Base-by-base conservation (phyloP, 164 flowering plant genomes). In the Piper longum region DNA sequence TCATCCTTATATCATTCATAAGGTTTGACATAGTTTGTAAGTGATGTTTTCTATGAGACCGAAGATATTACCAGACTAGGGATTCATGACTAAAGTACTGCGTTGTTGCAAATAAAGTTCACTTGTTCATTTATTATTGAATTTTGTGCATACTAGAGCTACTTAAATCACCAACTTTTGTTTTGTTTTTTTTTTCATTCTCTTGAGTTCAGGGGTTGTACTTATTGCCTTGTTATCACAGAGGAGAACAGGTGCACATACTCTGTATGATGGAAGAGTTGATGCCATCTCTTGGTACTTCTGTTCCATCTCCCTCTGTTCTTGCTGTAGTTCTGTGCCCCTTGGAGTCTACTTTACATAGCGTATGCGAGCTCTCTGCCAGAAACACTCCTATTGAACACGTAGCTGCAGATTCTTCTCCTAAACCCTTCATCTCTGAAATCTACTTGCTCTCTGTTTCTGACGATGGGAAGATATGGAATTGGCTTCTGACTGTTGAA, bases 381-480 rank as follows among this genome's bases (percentile, higher is more conserved):
- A 83, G 82, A 71, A 66, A 66, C 57, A 73, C 73, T 68, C 62
- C 64, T 71, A 83, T 80, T 63, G 78, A 73, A 65, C 79, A 76
- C 69, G 73, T 73, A 70, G 79, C 82, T 64, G 75, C 81, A 69
- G 88, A 80, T 70, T 81, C 77, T 69, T 67, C 67, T 65, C 75
- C 80, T 66, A 90, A 83, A 68, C 66, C 85, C 41, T 70, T 66
- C 76, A 70, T 78, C 69, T 81, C 87, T 11, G 84, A 80, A 72
- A 79, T 87, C 59, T 76, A 77, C 71, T 65, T 95, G 74, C 76
- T 89, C 65, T 91, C 97, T 73, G 72, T 95, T 63, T 80, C 97
- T 74, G 99, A 95, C 80, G 99, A 95, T 78, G 99, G 99, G 61
- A 89, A 88, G 78, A 69, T 91, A 60, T 95, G 99, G 99, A 83